Evolutionary conservation across 1,139 yeast species (phyloP), one percentile per base, ranked within the genome.

Genomic region (Yamadazyma atmosphaerica): DNA sequence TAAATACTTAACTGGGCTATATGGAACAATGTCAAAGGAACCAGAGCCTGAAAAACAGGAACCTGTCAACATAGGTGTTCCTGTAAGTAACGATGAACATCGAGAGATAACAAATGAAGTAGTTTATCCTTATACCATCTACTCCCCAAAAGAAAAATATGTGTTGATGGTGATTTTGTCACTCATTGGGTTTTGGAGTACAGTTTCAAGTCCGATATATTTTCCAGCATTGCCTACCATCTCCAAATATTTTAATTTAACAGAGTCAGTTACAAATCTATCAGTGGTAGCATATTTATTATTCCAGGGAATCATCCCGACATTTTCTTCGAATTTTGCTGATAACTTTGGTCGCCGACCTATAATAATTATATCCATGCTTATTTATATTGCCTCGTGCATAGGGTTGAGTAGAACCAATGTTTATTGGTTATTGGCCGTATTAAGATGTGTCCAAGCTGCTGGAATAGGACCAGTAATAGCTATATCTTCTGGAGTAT

Each of bases 221-320:
- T 68, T 68, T 40, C 74, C 74, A 1, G 74, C 72, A 0, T 46
- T 68, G 11, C 73, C 74, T 1, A 56, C 65, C 3, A 51, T 68
- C n/a, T 49, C 62, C 1, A 17, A 28, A 12, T 45, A 60, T 16
- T 68, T 68, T 40, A 33, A 56, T 14, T 53, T 60, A 1, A 41
- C 63, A 2, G 44, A 43, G 3, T 51, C 64, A 2, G 40, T 55
- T 4, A 56, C 62, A 40, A 63, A 68, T 40, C 41, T 67, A 12
- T 61, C 72, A 10, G 64, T 68, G 29, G 72, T 68, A 25, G 62
- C 67, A 1, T 68, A 68, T 42, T 55, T 68, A 31, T 11, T 68
- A 9, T 58, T 61, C 34, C 74, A 68, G 47, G 74, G 74, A 2
- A 36, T 68, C 1, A 49, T 61, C 2, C 74, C 74, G 3, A 56